phyloP scores from a whole-genome alignment of 495 filamentous ascomycete genomes.

The Beverwykella pulmonaria region DNA sequence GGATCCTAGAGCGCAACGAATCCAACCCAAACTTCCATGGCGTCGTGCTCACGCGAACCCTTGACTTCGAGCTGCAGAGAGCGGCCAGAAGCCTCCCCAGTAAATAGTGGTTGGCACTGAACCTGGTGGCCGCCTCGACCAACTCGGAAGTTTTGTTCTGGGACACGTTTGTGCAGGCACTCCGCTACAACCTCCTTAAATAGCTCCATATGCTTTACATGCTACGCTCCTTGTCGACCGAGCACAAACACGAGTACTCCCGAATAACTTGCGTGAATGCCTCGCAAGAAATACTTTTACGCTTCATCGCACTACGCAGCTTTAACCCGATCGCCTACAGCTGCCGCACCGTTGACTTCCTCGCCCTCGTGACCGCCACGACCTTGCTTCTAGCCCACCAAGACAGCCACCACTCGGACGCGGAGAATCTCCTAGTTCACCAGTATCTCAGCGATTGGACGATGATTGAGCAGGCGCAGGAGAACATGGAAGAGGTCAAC shows the following conservation, averaged over 20 bases:
- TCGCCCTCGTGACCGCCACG: slow-evolving; percentile 42
- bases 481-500: slow-evolving; percentile 14
- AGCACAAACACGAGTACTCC: background rate
- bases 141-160: slow-evolving; percentile 26
- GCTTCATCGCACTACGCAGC: slow-evolving; percentile 41
- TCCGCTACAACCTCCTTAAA: slow-evolving; percentile 16
- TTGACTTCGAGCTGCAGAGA: slow-evolving; percentile 42
- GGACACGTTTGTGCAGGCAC: slow-evolving; percentile 34
- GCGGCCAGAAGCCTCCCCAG: slow-evolving; percentile 29
- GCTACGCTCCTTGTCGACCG: slow-evolving; percentile 5
- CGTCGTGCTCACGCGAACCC: slow-evolving; percentile 2
- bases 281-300: too few relatives aligned
- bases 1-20: slow-evolving; percentile 29
- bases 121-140: slow-evolving; percentile 37
- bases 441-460: slow-evolving; percentile 51
- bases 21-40: slow-evolving; percentile 12
- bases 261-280: too few relatives aligned
- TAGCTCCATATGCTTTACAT: slow-evolving; percentile 29
- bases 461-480: slow-evolving; percentile 48
- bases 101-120: slow-evolving; percentile 35
- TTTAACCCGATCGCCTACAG: slow-evolving; percentile 32
- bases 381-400: slow-evolving; percentile 41
- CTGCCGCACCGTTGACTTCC: slow-evolving; percentile 48
- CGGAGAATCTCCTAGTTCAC: slow-evolving; percentile 43
- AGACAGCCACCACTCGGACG: background rate